Percentiles rank a stretch among this genome's conserved stretches.
Conservation (phyloP, 2,329 filamentous ascomycete species). For the Talaromyces amestolkiae region DNA sequence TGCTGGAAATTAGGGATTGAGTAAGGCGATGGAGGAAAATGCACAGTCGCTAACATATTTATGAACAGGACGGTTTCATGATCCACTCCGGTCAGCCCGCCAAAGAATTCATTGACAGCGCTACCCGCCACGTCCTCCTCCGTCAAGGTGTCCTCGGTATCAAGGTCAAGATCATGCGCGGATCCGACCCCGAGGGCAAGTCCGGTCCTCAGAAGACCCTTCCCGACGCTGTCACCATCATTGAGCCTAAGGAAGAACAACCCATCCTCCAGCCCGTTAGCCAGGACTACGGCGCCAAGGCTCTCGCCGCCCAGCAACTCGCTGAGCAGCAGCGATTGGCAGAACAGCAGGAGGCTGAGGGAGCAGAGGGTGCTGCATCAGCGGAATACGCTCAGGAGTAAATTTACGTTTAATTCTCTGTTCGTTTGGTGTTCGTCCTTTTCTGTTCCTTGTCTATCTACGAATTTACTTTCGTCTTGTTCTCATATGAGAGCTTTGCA, state of each 20-base stretch:
- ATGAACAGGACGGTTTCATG: conserved; percentile 87
- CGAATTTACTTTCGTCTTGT: conserved; percentile 19
- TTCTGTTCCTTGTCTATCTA: conserved; percentile 3
- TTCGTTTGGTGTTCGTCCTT: conserved; percentile 23
- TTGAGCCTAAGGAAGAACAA: conserved; percentile 99
- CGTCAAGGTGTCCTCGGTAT: conserved; percentile 99
- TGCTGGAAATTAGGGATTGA: background rate
- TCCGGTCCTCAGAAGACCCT: conserved; percentile 94
- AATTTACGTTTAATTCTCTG: conserved; percentile 28
- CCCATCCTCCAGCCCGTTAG: conserved; percentile 90
- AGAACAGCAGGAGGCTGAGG: conserved; percentile 55
- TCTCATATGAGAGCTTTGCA: conserved; percentile 17
- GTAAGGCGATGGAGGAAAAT: background rate
- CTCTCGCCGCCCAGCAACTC: conserved; percentile 59
- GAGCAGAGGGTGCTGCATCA: conserved; percentile 42
- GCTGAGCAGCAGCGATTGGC: conserved; percentile 57
- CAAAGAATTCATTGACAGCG: conserved; percentile 98
- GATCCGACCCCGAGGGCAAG: conserved; percentile 99
- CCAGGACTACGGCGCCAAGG: conserved; percentile 99
- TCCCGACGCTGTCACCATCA: conserved; percentile 97
- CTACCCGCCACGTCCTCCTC: conserved; percentile 98
- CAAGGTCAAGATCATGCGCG: conserved; percentile 99
- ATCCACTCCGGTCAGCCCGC: conserved; percentile 99
- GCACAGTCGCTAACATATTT: background rate
- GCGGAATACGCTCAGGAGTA: conserved; percentile 50